Base-by-base conservation (phyloP, 2,329 filamentous ascomycete species). In the Exophiala xenobiotica region DNA sequence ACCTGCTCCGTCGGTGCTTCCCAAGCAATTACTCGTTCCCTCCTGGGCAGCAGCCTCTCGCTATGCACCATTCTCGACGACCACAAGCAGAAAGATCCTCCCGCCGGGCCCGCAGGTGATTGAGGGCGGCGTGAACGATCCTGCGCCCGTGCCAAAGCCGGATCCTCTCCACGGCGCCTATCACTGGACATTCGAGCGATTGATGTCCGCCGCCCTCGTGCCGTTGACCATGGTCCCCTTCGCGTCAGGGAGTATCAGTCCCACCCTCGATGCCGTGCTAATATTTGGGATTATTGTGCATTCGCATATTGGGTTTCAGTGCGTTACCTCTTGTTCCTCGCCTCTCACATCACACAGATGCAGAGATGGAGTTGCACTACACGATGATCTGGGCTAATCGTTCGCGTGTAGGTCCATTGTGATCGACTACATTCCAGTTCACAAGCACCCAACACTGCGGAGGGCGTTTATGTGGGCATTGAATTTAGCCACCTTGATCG, bases 261-360 rank as follows among this genome's bases (percentile, higher is more conserved):
- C 93, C 45, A 78, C 87, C 59, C 81, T 87, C 65, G 93, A 99
- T 70, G 90, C 91, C 57, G 74, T 91, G 61, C 82, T 99, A 59
- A 92, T 90, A 76, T 85, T 83, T 56, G 75, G 87, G 43, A 74
- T 96, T 62, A 82, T 99, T 60, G 78, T 97, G 63, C 93, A 99
- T 81, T 93, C 90, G 53, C 92, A 97, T 77, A 87, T 96, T 68
- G 93, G 93, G 65, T 95, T 99, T 76, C 85, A 96, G 81, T 86
- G 78, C 50, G 79, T 70, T 29, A 14, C 12, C 12, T 20, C 14
- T 38, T 38, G 19, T 44, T 16, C 5, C 31, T n/a, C n/a, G n/a
- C n/a, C n/a, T n/a, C n/a, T n/a, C n/a, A n/a, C n/a, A n/a, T n/a
- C n/a, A n/a, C n/a, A n/a, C n/a, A n/a, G n/a, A n/a, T n/a, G n/a